Base-by-base conservation (phyloP, 345 rosid genomes). In the Linum tenue region DNA sequence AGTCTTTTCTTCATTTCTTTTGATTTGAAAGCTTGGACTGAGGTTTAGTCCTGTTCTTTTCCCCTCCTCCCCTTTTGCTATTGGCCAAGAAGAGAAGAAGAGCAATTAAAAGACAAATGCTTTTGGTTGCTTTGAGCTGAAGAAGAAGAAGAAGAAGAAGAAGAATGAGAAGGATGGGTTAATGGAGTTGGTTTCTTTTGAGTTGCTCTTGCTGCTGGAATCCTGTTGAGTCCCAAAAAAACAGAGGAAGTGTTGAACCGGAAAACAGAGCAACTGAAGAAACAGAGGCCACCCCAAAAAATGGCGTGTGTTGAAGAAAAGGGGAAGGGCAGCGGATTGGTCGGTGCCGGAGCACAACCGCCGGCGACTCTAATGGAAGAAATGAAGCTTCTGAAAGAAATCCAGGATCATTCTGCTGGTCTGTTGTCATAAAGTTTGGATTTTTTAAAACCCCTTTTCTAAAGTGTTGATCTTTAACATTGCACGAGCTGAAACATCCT, bases 351-450 rank as follows among this genome's bases (percentile, higher is more conserved):
- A 12, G 64, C 75, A 41, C 81, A 80, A 15, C 72, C 60, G 38
- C 16, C 60, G 2, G 9, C 84, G 60, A 65, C 82, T 73, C 74
- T 91, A 68, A 84, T 89, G 7, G 95, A 95, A 72, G 95, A 95
- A 66, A 87, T 91, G 96, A 95, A 89, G 86, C 67, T 95, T 64
- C 72, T 95, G 71, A 95, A 87, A 63, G 99, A 83, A 76, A 83
- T 84, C 78, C 90, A 89, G 65, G 87, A 88, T 62, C 97, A 89
- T 16, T 83, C 99, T 65, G 99, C 97, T 31, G 48, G 53, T 57
- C 31, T 2, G 51, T 55, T 10, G 7, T 44, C 37, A 37, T 55
- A 39, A 51, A 67, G 61, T 69, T 59, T 42, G 55, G 12, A 62
- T 43, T 44, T 67, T 64, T 38, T 22, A 22, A 22, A 22, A 22